Base-by-base conservation (phyloP, 805 yeast species). In the Candida saitoana region DNA sequence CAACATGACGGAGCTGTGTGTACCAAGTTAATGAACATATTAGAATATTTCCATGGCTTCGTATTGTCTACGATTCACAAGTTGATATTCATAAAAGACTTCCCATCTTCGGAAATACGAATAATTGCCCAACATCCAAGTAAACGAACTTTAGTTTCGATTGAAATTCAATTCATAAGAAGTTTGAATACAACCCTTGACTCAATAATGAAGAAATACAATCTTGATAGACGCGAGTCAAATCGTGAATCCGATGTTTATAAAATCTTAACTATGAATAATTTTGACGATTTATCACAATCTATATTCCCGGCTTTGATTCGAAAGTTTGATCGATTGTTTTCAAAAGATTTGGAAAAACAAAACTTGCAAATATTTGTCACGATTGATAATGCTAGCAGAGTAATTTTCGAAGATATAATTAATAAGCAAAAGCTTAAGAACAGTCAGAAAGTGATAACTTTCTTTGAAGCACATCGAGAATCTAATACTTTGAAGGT, bases 151-250 rank as follows among this genome's bases (percentile, higher is more conserved):
- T 51, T 69, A 39, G 69, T 69, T 1, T 63, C 71, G 42, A 55
- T 69, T 43, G 75, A 69, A 52, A 67, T 69, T 36, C 75, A 69
- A 46, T 69, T 69, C 44, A 65, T 69, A 69, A 51, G 75, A 49
- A 62, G 71, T 49, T 56, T 69, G 50, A 67, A 65, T 36, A 63
- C 67, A 8, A 49, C 68, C 8, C 54, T 67, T 33, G 74, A 69
- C 38, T 67, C 74, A 1, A 56, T 66, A 14, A 63, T 69, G 64
- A 69, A 69, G 46, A 59, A 54, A 42, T 69, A 65, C 44, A 58
- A 56, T 11, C 48, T 60, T 15, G 68, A 64, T 43, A 54, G 59
- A 40, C 43, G 18, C 6, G 34, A 30, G 11, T 22, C 49, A 33
- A 18, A 41, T 15, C 17, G 34, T 17, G 19, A 29, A 19, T 52